Conservation (phyloP, 2,329 filamentous ascomycete genomes). For the Neonectria punicea region DNA sequence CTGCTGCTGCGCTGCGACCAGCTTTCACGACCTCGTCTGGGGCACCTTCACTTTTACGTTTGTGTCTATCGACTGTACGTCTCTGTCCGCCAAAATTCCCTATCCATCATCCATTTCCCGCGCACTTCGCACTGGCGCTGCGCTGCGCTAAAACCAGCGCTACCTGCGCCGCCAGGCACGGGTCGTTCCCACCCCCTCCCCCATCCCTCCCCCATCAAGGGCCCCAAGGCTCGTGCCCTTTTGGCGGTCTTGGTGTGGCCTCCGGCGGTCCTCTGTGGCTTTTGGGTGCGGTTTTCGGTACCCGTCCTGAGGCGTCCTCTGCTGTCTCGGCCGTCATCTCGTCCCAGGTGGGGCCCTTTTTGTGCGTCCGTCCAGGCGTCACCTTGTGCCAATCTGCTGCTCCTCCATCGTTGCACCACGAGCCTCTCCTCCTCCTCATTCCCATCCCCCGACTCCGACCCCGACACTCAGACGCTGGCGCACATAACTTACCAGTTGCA, state of each 20-base stretch:
- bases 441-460: conserved; percentile 29
- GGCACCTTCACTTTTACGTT: conserved; percentile 22
- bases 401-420: conserved; percentile 46
- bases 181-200: conserved; percentile 44
- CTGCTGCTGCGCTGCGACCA: conserved; percentile 5
- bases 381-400: conserved; percentile 47
- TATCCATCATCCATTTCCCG: conserved; percentile 27
- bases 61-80: conserved; percentile 15
- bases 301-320: conserved; percentile 29
- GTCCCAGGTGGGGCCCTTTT: conserved; percentile 46
- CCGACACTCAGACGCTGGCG: conserved; percentile 43
- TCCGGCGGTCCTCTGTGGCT: conserved; percentile 25
- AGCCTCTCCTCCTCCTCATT: conserved; percentile 44
- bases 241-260: conserved; percentile 38
- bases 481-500: conserved; percentile 41
- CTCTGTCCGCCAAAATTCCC: conserved; percentile 14
- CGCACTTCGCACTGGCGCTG: conserved; percentile 37
- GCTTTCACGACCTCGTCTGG: conserved; percentile 12
- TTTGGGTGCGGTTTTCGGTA: conserved; percentile 36
- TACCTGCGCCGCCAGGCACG: conserved; percentile 45
- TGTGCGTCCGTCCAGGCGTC: conserved; percentile 46
- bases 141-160: conserved; percentile 42
- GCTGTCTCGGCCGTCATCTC: conserved; percentile 48
- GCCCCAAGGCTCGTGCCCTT: conserved; percentile 43
- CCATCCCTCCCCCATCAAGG: conserved; percentile 37